Base-by-base conservation (phyloP, 352 stramenopile species). In the Stephanocyclus meneghinianus region DNA sequence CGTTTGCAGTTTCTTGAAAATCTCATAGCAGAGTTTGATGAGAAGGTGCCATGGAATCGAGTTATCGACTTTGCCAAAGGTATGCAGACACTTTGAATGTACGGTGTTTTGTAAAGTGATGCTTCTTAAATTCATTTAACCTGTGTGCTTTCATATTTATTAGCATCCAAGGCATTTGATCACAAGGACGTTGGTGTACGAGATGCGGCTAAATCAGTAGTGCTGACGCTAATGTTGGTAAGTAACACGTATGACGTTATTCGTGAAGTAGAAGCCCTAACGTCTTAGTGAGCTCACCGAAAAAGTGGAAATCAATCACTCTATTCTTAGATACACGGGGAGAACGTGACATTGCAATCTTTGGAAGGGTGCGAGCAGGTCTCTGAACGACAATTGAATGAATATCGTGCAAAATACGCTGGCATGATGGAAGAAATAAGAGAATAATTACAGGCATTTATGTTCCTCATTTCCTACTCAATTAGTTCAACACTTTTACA, bases 131-230 rank as follows among this genome's bases (percentile, higher is more conserved):
- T 62, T 59, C 50, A 32, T 15, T 15, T 59, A 26, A 26, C 21
- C 21, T 26, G 21, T 26, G 50, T 59, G 50, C 30, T 59, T n/a
- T 32, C 30, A 32, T 59, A 32, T 26, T 11, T 59, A 32, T 16
- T 51, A 61, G 47, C 26, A 6, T 68, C 56, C 50, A 77, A 75
- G 10, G 37, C 61, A 16, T 85, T 85, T 57, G 57, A 80, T 16
- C 78, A 84, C 60, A 76, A 79, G 55, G 77, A 83, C 37, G 70
- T 50, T 61, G 65, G 63, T n/a, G 76, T 83, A 9, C 75, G 76
- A 45, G 76, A 83, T 48, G 44, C 26, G 13, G 61, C 61, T n/a
- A 78, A 78, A 30, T 70, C 61, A 6, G 4, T 71, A 4, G 40
- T 71, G 2, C 2, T 78, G 2, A 78, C 61, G 21, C 48, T 78